Conservation (phyloP, 345 rosid species). For the Reutealis trisperma region DNA sequence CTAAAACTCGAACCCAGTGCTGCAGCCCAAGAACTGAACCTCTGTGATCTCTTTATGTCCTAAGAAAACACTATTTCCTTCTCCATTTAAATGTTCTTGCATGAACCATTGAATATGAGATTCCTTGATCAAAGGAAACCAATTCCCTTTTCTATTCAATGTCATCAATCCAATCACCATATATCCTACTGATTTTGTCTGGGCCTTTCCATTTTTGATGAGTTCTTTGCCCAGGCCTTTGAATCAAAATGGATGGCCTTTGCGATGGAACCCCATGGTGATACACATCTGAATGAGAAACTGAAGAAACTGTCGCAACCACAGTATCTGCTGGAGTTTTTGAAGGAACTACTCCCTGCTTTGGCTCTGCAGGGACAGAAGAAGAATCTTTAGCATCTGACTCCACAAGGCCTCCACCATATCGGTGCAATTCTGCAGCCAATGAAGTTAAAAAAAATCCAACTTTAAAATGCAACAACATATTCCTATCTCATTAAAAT, state of each 20-base stretch:
- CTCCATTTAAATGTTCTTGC: conserved; percentile 10
- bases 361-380: conserved; percentile 51
- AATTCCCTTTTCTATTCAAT: conserved; percentile 46
- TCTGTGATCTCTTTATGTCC: conserved; percentile 5
- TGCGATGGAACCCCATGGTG: conserved; percentile 76
- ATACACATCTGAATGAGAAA: conserved; percentile 58
- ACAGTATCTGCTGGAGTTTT: conserved; percentile 55
- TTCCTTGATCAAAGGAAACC: conserved; percentile 11
- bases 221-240: conserved; percentile 80
- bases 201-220: conserved; percentile 98
- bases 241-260: conserved; percentile 59
- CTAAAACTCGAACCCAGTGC: conserved; percentile 19
- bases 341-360: conserved; percentile 57
- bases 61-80: conserved; percentile 6
- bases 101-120: neutral
- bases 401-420: conserved; percentile 81
- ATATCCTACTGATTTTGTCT: conserved; percentile 90
- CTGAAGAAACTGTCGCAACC: conserved; percentile 45
- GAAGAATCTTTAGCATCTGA: conserved; percentile 58
- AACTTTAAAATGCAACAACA: conserved; percentile 4
- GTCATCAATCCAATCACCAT: conserved; percentile 98
- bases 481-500: neutral
- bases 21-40: conserved; percentile 19
- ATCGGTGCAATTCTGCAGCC: conserved; percentile 76
- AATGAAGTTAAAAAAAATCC: neutral